Evolutionary conservation across 176 grass and related monocot genomes (phyloP).

Genomic region (Eremochloa ophiuroides): DNA sequence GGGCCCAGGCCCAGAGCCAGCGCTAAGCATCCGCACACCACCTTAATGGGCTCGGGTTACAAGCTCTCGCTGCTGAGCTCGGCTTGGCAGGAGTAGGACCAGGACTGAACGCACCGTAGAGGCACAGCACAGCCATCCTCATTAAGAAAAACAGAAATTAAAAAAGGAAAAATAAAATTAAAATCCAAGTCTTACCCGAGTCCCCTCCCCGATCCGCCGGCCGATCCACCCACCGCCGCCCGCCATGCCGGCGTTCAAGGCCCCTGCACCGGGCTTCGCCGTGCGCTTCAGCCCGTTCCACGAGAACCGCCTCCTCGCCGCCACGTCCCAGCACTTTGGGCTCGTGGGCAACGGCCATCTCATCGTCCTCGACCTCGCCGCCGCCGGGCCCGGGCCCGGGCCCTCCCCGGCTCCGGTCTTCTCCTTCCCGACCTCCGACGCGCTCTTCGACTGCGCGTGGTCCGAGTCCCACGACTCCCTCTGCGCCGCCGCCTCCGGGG

Average conservation of each 20-base stretch:
- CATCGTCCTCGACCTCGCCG: conserved; percentile 74
- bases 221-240: conserved; percentile 33
- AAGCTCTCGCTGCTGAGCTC: too few relatives aligned
- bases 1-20: too few relatives aligned
- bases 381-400: conserved; percentile 11
- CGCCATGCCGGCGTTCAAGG: conserved; percentile 85
- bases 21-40: too few relatives aligned
- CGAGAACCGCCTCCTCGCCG: conserved; percentile 72
- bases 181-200: conserved; percentile 22
- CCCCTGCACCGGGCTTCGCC: conserved; percentile 58
- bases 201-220: background rate
- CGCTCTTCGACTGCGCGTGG: conserved; percentile 90
- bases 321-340: conserved; percentile 76
- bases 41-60: too few relatives aligned
- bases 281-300: conserved; percentile 87
- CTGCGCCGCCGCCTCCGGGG: conserved; percentile 57
- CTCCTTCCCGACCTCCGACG: conserved; percentile 83
- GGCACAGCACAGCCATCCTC: background rate
- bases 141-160: background rate
- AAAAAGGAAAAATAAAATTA: background rate
- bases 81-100: too few relatives aligned
- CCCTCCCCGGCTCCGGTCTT: conserved; percentile 36
- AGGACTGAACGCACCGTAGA: background rate
- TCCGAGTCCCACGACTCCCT: conserved; percentile 86
- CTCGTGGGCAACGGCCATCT: conserved; percentile 91